Percentiles rank a stretch among this genome's conserved stretches.
Conservation (phyloP, 441 rosid species). For the Erodium chrysanthum region DNA sequence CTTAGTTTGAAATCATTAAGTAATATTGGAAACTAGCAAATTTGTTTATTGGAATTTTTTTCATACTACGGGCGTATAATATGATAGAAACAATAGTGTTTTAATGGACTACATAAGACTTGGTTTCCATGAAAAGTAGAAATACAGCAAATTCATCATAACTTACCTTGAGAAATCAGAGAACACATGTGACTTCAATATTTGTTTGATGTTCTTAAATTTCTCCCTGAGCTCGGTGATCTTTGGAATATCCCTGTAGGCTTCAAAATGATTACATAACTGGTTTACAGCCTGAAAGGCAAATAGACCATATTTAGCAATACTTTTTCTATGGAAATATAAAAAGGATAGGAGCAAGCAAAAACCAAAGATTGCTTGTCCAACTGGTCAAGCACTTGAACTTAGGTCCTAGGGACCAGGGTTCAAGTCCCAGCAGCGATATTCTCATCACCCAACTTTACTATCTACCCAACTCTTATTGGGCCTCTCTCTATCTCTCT, state of each 20-base stretch:
- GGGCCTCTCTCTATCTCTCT: no score
- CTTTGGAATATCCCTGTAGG: constrained; percentile 92
- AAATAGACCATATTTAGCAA: constrained; percentile 20
- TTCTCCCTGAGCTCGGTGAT: constrained; percentile 95
- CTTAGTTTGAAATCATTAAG: not conserved
- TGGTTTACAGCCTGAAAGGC: constrained; percentile 94
- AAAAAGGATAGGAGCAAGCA: not conserved
- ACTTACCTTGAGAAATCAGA: constrained; percentile 93
- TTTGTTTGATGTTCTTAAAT: constrained; percentile 86
- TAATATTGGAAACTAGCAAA: not conserved
- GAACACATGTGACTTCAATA: constrained; percentile 88
- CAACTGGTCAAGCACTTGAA: no score
- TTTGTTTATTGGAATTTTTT: not conserved
- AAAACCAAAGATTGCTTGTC: no score
- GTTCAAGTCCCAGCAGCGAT: no score
- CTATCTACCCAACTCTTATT: no score
- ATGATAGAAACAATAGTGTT: not conserved
- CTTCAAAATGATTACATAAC: constrained; percentile 94
- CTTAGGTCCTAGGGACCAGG: no score
- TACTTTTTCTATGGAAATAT: not conserved
- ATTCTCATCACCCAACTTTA: no score
- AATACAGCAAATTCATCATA: constrained; percentile 4
- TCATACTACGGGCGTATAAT: not conserved
- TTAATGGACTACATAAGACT: not conserved
- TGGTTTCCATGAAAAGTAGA: not conserved